phyloP scores from a whole-genome alignment of 2,329 filamentous ascomycete species.

The Teratosphaeria nubilosa region DNA sequence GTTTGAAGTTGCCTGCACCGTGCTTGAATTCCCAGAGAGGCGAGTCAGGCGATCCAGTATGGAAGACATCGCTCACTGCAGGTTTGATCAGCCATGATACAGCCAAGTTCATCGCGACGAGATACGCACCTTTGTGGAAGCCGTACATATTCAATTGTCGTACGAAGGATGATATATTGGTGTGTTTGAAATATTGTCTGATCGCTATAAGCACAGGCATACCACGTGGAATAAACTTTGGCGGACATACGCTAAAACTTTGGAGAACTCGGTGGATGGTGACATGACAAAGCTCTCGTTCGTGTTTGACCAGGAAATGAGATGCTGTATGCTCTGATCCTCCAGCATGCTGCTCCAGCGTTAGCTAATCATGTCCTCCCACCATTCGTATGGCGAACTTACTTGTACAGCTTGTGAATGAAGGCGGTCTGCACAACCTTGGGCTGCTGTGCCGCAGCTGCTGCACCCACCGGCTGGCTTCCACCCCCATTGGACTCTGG shows the following conservation, averaged over 20 bases:
- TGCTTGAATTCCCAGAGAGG: conserved; percentile 99
- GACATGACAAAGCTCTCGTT: conserved; percentile 99
- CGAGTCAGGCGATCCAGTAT: conserved; percentile 85
- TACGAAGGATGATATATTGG: conserved; percentile 97
- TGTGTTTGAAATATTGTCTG: conserved; percentile 98
- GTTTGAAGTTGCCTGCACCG: conserved; percentile 92
- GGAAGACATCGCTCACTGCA: conserved; percentile 92
- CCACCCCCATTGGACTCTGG: conserved; percentile 31
- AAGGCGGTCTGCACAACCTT: conserved; percentile 98
- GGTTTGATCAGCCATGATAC: neutral
- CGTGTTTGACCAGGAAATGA: conserved; percentile 90
- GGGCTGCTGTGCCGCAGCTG: conserved; percentile 74
- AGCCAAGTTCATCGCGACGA: neutral
- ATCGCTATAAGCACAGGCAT: conserved; percentile 8
- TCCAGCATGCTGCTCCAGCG: conserved; percentile 71
- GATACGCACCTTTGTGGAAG: conserved; percentile 82
- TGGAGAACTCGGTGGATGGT: conserved; percentile 92
- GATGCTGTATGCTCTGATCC: conserved; percentile 80
- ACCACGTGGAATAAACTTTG: conserved; percentile 20
- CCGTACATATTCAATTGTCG: conserved; percentile 98
- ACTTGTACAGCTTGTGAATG: conserved; percentile 99
- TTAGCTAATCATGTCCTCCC: conserved; percentile 19
- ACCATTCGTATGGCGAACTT: conserved; percentile 26
- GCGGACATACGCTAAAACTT: conserved; percentile 78
- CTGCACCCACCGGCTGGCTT: conserved; percentile 43